Base-by-base conservation (phyloP, 208 protist genomes). In the Leishmania tarentolae region DNA sequence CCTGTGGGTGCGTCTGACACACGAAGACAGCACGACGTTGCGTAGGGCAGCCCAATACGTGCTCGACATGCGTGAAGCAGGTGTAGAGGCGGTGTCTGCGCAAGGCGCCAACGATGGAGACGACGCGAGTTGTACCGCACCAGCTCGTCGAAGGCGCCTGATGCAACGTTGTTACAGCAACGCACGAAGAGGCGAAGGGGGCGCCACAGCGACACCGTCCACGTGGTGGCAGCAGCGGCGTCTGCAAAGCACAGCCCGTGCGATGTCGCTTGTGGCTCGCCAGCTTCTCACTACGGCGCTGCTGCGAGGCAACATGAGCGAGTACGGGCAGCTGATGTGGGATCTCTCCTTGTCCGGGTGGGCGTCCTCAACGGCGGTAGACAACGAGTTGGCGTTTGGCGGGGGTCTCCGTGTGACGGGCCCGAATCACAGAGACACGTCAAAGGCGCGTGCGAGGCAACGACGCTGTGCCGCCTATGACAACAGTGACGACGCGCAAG, bases 271-370 rank as follows among this genome's bases (percentile, higher is more conserved):
- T 35, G 68, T 65, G 72, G 82, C 82, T 13, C 65, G 31, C 13
- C 71, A 56, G 46, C 82, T 85, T 17, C 61, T 85, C 72, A 79
- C 82, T 15, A 69, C 61, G 21, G 71, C 77, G 28, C 63, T 85
- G 17, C 73, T 85, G 61, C 82, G 82, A 19, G 78, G 77, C 8
- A 71, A 35, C 61, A 78, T 85, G 82, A 85, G 82, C 56, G 82
- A 81, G 77, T 85, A 82, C 63, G 56, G 77, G 24, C 82, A 71
- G 53, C 71, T 50, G 44, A 73, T 82, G 82, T 79, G 52, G 72
- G 82, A 85, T 70, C 47, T 65, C 35, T 47, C 47, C 21, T n/a
- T 70, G 13, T 44, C 76, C 7, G 37, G n/a, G 56, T 28, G 13
- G 11, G 72, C 5, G 17, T 6, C n/a, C 75, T 76, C 37, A 47